Base-by-base conservation (phyloP, 768 basidiomycete species). In the Royoungia palumana region DNA sequence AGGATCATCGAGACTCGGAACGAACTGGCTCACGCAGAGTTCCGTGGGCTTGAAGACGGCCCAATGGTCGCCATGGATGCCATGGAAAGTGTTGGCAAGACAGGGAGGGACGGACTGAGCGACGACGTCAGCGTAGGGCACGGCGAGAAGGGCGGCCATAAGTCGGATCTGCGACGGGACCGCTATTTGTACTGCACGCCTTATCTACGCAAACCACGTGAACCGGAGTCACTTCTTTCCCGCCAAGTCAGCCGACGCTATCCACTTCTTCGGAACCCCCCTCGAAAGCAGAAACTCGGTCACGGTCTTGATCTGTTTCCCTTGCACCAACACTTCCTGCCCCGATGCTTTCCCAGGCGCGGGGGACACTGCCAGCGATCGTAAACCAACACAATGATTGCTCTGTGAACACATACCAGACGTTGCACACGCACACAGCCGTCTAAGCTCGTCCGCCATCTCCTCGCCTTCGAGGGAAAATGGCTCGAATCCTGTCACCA, bases 181-280 rank as follows among this genome's bases (percentile, higher is more conserved):
- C 32, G 32, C 14, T 32, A 32, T 32, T 32, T 32, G 32, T 32
- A 32, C 14, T 2, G 3, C 2, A 13, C 7, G 25, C 13, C 28
- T 28, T 28, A 28, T 28, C 28, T 28, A 28, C 35, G 8, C 6
- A 19, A 20, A 22, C 17, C 9, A 25, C 6, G 14, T 4, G 4
- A 5, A 9, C n/a, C 8, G 24, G 7, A 8, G n/a, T 14, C 39
- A 76, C 64, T 82, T 83, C 69, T 81, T 78, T 10, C 52, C 68
- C 20, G 63, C 62, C 46, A 72, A 35, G 51, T 80, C 83, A 2
- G 61, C 63, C 2, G 75, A 68, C 60, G 81, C 79, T 44, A 94
- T 85, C 88, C 89, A 94, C 59, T 76, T 76, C 71, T 85, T 88
- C 22, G 91, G 89, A 27, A 94, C 78, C 0, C 93, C 90, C 54